Evolutionary conservation across 495 filamentous ascomycete genomes (phyloP).

Genomic region (Pseudomonodictys pantanalensis): DNA sequence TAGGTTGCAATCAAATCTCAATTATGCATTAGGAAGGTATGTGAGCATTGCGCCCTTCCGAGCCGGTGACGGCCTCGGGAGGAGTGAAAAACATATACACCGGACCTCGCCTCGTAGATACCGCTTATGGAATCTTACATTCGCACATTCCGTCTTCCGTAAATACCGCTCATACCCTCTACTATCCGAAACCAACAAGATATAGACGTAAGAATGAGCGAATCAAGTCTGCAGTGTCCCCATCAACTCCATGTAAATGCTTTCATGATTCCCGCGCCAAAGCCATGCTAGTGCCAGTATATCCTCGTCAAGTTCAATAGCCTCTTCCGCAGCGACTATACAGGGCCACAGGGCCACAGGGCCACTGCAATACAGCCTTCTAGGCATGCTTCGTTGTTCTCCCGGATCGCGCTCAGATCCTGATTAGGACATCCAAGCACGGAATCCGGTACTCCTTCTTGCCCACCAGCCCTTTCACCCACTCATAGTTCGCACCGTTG

Average conservation of each 20-base stretch:
- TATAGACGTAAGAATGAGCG: background rate
- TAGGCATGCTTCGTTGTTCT: background rate
- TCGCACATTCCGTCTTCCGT: no score
- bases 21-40: no score
- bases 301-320: no score
- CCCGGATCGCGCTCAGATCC: constrained; percentile 27
- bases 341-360: background rate
- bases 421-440: constrained; percentile 42
- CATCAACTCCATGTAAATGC: background rate
- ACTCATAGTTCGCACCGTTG: constrained; percentile 25
- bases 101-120: no score
- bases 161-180: no score
- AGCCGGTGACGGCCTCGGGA: no score
- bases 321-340: background rate
- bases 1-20: no score
- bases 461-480: constrained; percentile 33
- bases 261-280: background rate
- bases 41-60: no score
- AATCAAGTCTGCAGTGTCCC: background rate
- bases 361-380: background rate
- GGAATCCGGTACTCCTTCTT: constrained; percentile 43
- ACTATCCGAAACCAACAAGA: no score
- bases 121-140: no score
- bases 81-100: no score
- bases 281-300: background rate